A percentile compares a stretch with the other conserved stretches of the same genome.
phyloP scores from a whole-genome alignment of 495 filamentous ascomycete genomes.

The Tuber indicum region DNA sequence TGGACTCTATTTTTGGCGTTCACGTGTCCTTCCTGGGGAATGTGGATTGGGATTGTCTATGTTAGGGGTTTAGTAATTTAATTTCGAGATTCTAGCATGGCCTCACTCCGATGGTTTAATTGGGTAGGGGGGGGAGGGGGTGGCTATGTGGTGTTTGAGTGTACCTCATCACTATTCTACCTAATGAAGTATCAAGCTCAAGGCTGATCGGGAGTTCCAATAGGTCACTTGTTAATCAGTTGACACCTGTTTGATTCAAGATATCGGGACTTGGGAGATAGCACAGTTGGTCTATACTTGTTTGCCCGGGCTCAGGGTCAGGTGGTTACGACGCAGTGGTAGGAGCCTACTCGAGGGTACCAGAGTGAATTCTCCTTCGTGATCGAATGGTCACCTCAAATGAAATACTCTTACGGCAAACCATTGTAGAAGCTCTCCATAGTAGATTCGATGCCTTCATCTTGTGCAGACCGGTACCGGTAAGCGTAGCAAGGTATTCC shows the following conservation, averaged over 20 bases:
- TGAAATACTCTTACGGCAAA: neutral
- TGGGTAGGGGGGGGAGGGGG: no score
- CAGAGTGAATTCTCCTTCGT: neutral
- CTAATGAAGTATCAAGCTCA: no score
- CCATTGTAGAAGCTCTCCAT: constrained; percentile 8
- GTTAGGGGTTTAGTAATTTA: no score
- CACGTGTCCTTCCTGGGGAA: neutral
- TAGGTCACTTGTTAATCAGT: neutral
- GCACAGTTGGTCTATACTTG: neutral
- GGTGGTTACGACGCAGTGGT: neutral
- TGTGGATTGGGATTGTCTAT: neutral
- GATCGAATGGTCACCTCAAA: neutral
- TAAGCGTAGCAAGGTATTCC: constrained; percentile 26
- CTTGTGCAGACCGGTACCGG: constrained; percentile 10
- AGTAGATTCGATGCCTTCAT: constrained; percentile 38
- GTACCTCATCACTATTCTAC: no score
- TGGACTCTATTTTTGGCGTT: neutral
- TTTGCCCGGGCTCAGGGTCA: neutral
- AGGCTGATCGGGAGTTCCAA: neutral
- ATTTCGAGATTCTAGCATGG: no score
- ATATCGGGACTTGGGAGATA: neutral
- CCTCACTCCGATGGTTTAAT: no score
- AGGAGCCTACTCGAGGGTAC: neutral
- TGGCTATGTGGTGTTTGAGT: no score
- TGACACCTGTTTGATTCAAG: neutral